Base-by-base conservation (phyloP, 805 yeast genomes). In the Scheffersomyces lignosus region DNA sequence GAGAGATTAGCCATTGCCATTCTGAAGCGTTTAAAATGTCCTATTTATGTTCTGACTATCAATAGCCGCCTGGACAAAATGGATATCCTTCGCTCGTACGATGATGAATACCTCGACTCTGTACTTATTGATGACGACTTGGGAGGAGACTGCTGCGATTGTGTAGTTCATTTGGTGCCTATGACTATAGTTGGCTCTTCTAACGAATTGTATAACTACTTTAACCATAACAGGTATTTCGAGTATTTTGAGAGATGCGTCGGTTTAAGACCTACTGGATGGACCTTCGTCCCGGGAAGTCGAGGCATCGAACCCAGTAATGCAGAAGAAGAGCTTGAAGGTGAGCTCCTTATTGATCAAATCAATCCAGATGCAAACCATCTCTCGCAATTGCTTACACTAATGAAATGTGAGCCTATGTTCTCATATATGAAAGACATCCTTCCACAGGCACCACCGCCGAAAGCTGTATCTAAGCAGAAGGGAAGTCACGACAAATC, bases 191-290 rank as follows among this genome's bases (percentile, higher is more conserved):
- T 67, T 0, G 60, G 80, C 22, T 60, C 70, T 37, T 57, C 72
- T 48, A 66, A 63, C 35, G 58, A 62, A 48, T 58, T 85, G 33
- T 59, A 70, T 9, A 64, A 62, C 16, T 80, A 82, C 44, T 77
- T 76, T 64, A 62, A 66, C 36, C 67, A 63, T 36, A 68, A 70
- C 44, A 60, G 58, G 18, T 73, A 72, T 42, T 64, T 63, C 27
- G 60, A 56, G 18, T 60, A 66, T 28, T 83, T 75, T 54, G 80
- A 79, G 35, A 69, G 78, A 31, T 71, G 87, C 28, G 69, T 85
- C n/a, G 96, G 87, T 0, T 67, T 86, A 24, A 69, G 78, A 34
- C 97, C 98, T 0, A 89, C 97, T 0, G 98, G 98, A 0, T 93
- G 98, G 98, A 72, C 88, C 1, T 83, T 76, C 56, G 37, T 48